Evolutionary conservation across 2,329 filamentous ascomycete species (phyloP), one percentile per base, ranked within the genome.

Genomic region (Berkeleyomyces basicola): DNA sequence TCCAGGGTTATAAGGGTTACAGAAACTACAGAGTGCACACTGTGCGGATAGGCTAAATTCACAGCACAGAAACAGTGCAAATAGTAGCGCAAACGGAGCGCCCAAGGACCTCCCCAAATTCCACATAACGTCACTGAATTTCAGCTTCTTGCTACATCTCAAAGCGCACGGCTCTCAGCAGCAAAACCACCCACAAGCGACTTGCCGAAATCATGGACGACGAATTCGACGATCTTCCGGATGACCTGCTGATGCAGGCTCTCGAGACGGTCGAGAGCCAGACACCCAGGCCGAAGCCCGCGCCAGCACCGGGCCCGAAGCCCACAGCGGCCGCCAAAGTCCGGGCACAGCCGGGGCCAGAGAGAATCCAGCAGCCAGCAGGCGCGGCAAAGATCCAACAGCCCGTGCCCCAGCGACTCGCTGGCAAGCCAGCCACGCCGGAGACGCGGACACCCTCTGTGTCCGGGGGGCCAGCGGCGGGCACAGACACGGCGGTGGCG

Each of bases 371-470:
- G 23, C 57, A 49, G 7, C 36, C 36, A 39, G 44, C 57, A 47
- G 40, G 31, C 9, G 71, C 37, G 43, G 60, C 11, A 65, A 70
- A 64, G 65, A 68, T 77, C 46, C 73, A 73, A 66, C 75, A 77
- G 66, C 79, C 76, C 1, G 79, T 72, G 11, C 81, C 82, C 0
- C 82, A 85, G 67, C 76, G 78, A 5, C 74, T 85, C 43, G 79
- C 82, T 67, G 77, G 73, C 65, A 74, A 46, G 55, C n/a, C 33
- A 5, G 61, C 16, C 6, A 44, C 23, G 16, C 37, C 58, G 9
- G 58, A 9, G 36, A 37, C 66, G 63, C 23, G 14, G 55, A 44
- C 55, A 11, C 74, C 77, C 16, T 68, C 73, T n/a, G 14, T 2
- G 23, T 23, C 23, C 23, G 23, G 23, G 23, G 23, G 23, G 23